Evolutionary conservation across 768 basidiomycete species (phyloP), one percentile per base, ranked within the genome.

Genomic region (Scleroderma citrinum): DNA sequence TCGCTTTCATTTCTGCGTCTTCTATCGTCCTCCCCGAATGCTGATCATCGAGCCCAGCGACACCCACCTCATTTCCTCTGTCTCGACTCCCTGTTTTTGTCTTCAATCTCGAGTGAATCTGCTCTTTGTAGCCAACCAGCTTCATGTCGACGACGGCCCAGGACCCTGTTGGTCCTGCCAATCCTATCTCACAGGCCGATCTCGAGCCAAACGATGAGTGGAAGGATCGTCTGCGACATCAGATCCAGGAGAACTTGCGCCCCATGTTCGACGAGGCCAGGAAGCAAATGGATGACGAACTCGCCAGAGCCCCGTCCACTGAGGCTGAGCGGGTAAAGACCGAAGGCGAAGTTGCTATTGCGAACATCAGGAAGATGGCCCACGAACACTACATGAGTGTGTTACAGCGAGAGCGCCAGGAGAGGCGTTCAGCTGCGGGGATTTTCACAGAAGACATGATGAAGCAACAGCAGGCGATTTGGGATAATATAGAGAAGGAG

Each of bases 261-360:
- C 58, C 64, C 40, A 62, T 65, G 54, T 74, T 85, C 51, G 75
- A 81, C 47, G 84, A 84, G 51, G 79, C 86, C 17, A 81, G 81
- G 65, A 74, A 78, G 49, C 79, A 77, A 50, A 64, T 79, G 32
- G 72, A 79, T 31, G 63, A 68, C 14, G 74, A 80, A 59, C 68
- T 87, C 13, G 70, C 71, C 59, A 64, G 74, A 64, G 58, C 62
- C 48, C 52, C 76, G 35, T 64, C 60, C 3, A 49, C 54, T 16
- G 56, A 65, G 39, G 67, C 73, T 6, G 64, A 73, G 13, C 65
- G 61, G n/a, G 58, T 78, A 31, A 57, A 55, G 55, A 46, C 59
- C 0, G 73, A 79, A 34, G 73, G 75, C 56, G 54, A 65, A 16
- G 56, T 63, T 0, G 60, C 71, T 5, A 73, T 82, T 72, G 59